Percentiles rank a stretch among this genome's conserved stretches.
Evolutionary conservation across 148 eudicot species (phyloP).

Genomic region (Polygonum aviculare): DNA sequence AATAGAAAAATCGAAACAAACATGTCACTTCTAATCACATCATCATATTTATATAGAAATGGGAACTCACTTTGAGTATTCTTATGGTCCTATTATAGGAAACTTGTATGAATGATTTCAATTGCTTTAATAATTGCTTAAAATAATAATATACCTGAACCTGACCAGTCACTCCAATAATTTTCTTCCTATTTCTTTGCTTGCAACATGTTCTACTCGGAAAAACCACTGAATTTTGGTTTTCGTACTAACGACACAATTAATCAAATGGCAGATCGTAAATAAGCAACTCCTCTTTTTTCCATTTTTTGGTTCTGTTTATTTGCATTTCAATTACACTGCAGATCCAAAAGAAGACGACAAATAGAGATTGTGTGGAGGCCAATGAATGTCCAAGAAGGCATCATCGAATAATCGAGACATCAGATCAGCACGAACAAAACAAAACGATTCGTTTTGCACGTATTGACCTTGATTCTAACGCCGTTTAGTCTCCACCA

Average conservation of each 20-base stretch:
- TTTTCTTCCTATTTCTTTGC: not conserved
- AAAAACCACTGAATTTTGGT: not conserved
- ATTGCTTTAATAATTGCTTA: not conserved
- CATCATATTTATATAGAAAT: too few species aligned
- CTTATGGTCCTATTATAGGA: not conserved
- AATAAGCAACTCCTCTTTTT: not conserved
- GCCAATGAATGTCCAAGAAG: not conserved
- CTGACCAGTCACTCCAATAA: not conserved
- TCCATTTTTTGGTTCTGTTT: not conserved
- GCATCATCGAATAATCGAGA: not conserved
- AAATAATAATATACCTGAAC: not conserved
- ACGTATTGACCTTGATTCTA: not conserved
- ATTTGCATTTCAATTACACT: not conserved
- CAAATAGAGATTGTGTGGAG: conserved; percentile 1
- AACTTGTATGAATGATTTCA: not conserved
- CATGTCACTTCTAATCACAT: too few species aligned
- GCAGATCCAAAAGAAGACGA: not conserved
- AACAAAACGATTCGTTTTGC: conserved; percentile 2
- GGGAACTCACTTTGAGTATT: too few species aligned
- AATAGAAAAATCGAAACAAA: too few species aligned
- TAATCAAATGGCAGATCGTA: not conserved
- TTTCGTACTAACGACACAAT: not conserved
- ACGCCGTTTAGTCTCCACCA: not conserved
- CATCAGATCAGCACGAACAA: not conserved
- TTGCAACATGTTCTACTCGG: not conserved